Conservation (phyloP, 441 rosid genomes). For the Croton setiger region DNA sequence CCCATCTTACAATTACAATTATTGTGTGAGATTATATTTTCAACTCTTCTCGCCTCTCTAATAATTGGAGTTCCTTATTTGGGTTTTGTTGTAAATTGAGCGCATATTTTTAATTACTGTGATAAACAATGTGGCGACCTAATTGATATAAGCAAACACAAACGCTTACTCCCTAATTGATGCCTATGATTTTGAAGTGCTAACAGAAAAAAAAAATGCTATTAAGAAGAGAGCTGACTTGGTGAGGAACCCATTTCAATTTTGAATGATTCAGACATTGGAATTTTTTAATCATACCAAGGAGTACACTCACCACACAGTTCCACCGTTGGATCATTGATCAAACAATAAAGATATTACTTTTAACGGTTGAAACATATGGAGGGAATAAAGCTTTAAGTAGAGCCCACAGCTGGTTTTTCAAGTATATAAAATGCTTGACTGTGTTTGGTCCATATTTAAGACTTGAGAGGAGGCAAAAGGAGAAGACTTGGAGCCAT, state of each 20-base stretch:
- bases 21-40: no score
- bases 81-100: no score
- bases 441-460: constrained; percentile 20
- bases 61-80: no score
- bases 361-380: constrained; percentile 23
- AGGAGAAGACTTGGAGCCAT: constrained; percentile 4
- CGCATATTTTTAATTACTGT: no score
- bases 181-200: no score
- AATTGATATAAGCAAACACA: no score
- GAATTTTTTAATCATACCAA: constrained; percentile 1
- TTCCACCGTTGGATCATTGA: constrained; percentile 31
- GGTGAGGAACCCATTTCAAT: constrained; percentile 5
- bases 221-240: constrained; percentile 1
- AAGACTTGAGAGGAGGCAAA: constrained; percentile 1
- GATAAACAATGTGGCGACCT: no score
- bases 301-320: constrained; percentile 12
- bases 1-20: no score
- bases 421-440: constrained; percentile 21
- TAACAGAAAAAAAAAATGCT: no score
- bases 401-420: constrained; percentile 21
- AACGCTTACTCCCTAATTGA: no score
- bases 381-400: not conserved
- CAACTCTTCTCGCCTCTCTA: no score
- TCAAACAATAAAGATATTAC: not conserved
- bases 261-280: not conserved